Evolutionary conservation across 2,329 filamentous ascomycete species (phyloP).

Genomic region (Achaetomium macrosporum): DNA sequence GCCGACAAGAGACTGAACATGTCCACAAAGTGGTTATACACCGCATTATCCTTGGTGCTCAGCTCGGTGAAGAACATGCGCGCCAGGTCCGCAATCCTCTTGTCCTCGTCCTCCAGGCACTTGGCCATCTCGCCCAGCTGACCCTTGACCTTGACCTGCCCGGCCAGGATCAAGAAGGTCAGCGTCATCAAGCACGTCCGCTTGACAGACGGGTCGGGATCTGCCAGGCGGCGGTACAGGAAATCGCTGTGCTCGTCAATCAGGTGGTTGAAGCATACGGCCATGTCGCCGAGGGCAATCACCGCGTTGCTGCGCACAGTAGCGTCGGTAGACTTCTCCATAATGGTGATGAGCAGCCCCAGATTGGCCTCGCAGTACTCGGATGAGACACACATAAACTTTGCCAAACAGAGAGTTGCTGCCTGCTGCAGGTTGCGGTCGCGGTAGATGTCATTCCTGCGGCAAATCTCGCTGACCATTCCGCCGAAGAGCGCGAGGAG

Average conservation of each 20-base stretch:
- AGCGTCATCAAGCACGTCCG: conserved; percentile 97
- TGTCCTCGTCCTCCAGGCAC: conserved; percentile 93
- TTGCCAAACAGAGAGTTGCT: conserved; percentile 88
- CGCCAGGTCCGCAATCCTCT: conserved; percentile 85
- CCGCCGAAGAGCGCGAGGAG: conserved; percentile 88
- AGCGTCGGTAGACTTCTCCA: conserved; percentile 87
- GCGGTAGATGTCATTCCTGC: conserved; percentile 86
- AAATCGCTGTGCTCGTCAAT: conserved; percentile 99
- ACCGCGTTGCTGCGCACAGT: conserved; percentile 94
- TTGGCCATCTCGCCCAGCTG: conserved; percentile 99
- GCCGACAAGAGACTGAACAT: conserved; percentile 94
- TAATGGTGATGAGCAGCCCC: conserved; percentile 91
- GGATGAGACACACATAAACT: conserved; percentile 96
- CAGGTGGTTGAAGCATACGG: conserved; percentile 97
- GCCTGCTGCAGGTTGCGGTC: conserved; percentile 88
- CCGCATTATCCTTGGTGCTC: conserved; percentile 95
- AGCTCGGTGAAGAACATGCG: conserved; percentile 99
- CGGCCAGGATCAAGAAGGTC: conserved; percentile 92
- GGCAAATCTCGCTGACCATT: conserved; percentile 86
- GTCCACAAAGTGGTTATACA: conserved; percentile 99
- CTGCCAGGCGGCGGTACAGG: conserved; percentile 86
- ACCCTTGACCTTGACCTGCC: conserved; percentile 98
- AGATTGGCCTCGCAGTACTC: conserved; percentile 95
- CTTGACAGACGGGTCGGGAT: conserved; percentile 84
- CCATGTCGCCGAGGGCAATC: conserved; percentile 96